These are phyloP conservation scores for Neurospora sp. DNA, from an alignment of 495 filamentous ascomycete genomes.

Conservation along the genomic window DNA sequence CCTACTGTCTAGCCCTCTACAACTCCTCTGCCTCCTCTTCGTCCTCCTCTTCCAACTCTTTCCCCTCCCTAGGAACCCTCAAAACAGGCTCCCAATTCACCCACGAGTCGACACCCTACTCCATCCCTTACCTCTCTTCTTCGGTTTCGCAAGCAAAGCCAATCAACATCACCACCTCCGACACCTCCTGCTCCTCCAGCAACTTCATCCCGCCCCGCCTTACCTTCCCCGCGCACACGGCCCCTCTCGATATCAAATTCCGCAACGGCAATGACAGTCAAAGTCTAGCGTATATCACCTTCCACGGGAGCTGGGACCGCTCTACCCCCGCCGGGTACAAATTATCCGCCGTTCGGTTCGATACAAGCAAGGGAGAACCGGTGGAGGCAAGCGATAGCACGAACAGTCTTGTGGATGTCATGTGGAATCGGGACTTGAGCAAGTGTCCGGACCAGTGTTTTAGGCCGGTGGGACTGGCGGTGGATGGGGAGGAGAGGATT, in stretches of 20 bases:
- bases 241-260: slow-evolving; percentile 53
- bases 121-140: not conserved
- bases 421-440: slow-evolving; percentile 36
- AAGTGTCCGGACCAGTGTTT: slow-evolving; percentile 41
- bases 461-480: slow-evolving; percentile 44
- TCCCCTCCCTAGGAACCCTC: slow-evolving; percentile 15
- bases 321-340: slow-evolving; percentile 45
- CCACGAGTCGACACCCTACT: slow-evolving; percentile 1
- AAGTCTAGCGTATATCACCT: slow-evolving; percentile 24
- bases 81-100: slow-evolving; percentile 30
- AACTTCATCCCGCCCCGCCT: slow-evolving; percentile 36
- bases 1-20: slow-evolving; percentile 57
- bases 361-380: slow-evolving; percentile 28
- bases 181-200: slow-evolving; percentile 30
- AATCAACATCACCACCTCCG: slow-evolving; percentile 23
- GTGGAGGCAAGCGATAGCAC: slow-evolving; percentile 27
- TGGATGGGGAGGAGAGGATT: slow-evolving; percentile 36
- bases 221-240: slow-evolving; percentile 48
- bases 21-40: slow-evolving; percentile 24
- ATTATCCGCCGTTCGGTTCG: slow-evolving; percentile 36
- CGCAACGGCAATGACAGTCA: slow-evolving; percentile 5
- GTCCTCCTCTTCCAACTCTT: not conserved
- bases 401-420: slow-evolving; percentile 34
- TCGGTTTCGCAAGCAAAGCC: not conserved
- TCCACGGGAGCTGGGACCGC: slow-evolving; percentile 45